These are phyloP conservation scores for Guyanaporus albipodus DNA, from an alignment of 768 basidiomycete genomes.

Conservation along the genomic window DNA sequence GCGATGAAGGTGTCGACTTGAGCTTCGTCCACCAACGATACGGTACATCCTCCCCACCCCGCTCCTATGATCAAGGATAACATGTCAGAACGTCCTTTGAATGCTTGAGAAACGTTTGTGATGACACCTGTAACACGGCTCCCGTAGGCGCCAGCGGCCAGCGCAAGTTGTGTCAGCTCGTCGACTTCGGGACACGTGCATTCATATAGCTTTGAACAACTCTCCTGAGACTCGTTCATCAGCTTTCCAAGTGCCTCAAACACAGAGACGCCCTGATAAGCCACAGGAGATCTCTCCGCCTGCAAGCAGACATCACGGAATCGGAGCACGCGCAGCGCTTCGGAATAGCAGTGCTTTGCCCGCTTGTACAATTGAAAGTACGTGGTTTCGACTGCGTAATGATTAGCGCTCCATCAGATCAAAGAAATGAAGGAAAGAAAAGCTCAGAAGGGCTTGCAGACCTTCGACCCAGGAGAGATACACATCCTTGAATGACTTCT, in stretches of 20 bases:
- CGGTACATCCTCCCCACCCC: constrained; percentile 90
- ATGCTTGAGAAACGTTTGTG: neutral
- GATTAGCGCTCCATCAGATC: too few species aligned
- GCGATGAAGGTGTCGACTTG: constrained; percentile 61
- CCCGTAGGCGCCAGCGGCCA: constrained; percentile 71
- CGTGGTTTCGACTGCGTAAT: constrained; percentile 68
- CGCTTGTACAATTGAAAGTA: constrained; percentile 83
- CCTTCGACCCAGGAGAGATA: constrained; percentile 81
- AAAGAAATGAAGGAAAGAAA: too few species aligned
- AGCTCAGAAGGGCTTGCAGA: constrained; percentile 33
- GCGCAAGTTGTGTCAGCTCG: constrained; percentile 58
- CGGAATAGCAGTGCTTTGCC: constrained; percentile 75
- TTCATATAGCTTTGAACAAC: constrained; percentile 66
- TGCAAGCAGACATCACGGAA: constrained; percentile 68
- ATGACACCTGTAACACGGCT: constrained; percentile 72
- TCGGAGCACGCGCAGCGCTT: constrained; percentile 75
- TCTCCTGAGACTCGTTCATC: constrained; percentile 77
- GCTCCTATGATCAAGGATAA: constrained; percentile 47
- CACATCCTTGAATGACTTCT: constrained; percentile 54
- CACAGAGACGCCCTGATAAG: constrained; percentile 21
- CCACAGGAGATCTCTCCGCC: constrained; percentile 25
- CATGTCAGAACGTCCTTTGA: neutral
- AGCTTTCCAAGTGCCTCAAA: constrained; percentile 57
- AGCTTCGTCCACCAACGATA: constrained; percentile 69
- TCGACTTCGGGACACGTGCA: constrained; percentile 82